Evolutionary conservation across 352 stramenopile genomes (phyloP).

Genomic region (Halophytophthora batemanensis): DNA sequence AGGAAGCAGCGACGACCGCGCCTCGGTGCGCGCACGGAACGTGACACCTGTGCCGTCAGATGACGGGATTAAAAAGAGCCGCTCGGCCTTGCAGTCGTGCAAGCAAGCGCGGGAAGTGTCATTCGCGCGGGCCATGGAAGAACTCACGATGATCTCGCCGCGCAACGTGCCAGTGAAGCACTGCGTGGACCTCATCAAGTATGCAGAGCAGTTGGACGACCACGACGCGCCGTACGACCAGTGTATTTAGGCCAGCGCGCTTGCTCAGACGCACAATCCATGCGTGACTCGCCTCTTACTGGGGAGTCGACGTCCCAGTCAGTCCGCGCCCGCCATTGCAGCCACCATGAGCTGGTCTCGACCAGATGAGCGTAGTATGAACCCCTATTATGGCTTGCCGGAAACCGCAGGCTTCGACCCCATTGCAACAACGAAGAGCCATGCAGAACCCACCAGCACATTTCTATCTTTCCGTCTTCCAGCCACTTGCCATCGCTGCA

Average conservation of each 20-base stretch:
- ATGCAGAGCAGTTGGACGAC: conserved; percentile 76
- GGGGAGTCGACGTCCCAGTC: background rate
- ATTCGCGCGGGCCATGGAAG: conserved; percentile 74
- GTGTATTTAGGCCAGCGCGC: conserved; percentile 50
- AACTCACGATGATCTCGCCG: conserved; percentile 74
- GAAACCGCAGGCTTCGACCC: too few species aligned
- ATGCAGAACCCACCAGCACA: too few species aligned
- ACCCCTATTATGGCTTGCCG: too few species aligned
- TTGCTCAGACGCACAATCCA: conserved; percentile 9
- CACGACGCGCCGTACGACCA: conserved; percentile 50
- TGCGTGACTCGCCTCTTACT: conserved; percentile 20
- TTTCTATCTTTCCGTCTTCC: too few species aligned
- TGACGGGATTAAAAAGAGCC: conserved; percentile 66
- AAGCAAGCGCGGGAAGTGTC: conserved; percentile 73
- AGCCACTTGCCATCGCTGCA: too few species aligned
- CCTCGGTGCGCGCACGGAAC: conserved; percentile 44
- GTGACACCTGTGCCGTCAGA: conserved; percentile 61
- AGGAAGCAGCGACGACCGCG: conserved; percentile 22
- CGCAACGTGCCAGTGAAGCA: conserved; percentile 76
- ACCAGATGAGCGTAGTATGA: too few species aligned
- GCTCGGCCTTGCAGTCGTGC: conserved; percentile 61
- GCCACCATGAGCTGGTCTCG: too few species aligned
- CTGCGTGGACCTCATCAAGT: conserved; percentile 83
- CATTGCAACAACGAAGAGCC: too few species aligned
- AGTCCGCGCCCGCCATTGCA: too few species aligned